Base-by-base conservation (phyloP, 192 early-diverging fungal species). In the Kappamyces sp. region DNA sequence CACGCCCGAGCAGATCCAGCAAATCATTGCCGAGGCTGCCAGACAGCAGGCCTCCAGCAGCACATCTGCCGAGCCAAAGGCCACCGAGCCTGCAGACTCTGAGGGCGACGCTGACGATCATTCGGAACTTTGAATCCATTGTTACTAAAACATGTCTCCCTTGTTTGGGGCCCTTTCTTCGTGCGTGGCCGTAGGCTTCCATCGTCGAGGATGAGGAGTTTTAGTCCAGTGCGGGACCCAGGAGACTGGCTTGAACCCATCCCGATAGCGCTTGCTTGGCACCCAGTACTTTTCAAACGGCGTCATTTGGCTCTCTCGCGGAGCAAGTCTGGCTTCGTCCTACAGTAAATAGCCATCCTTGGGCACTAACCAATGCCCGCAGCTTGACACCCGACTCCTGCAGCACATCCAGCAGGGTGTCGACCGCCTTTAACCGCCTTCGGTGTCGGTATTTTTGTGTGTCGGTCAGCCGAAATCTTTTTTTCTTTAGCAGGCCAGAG, bases 181-280 rank as follows among this genome's bases (percentile, higher is more conserved):
- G 58, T 78, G 76, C 3, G 69, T 38, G 7, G 49, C 49, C 5
- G 64, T 42, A 10, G 70, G 66, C 15, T 60, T 51, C 77, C 77
- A 79, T 33, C 39, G 36, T 38, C 78, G 35, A 12, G 52, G 60
- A 60, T 76, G 75, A 40, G 70, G 61, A 5, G 63, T 62, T 58
- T 74, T 81, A 43, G 74, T 76, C 79, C 79, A 81, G 33, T 75
- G 48, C 31, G 79, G 79, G 2, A 81, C 75, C 71, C 73, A 81
- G 51, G 73, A 68, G 9, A 74, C 66, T 1, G 79, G 79, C 65
- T 81, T 81, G 65, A 81, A 66, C 7, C 69, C 74, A 57, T 75
- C 68, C n/a, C 71, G 58, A 51, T 61, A 77, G 44, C 79, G 65
- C 60, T 81, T 81, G 35, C 71, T 73, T 13, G 66, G 43, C 7